Percentiles rank a stretch among this genome's conserved stretches.
phyloP scores from a whole-genome alignment of 192 early-diverging fungal species.

The Dispira simplex region DNA sequence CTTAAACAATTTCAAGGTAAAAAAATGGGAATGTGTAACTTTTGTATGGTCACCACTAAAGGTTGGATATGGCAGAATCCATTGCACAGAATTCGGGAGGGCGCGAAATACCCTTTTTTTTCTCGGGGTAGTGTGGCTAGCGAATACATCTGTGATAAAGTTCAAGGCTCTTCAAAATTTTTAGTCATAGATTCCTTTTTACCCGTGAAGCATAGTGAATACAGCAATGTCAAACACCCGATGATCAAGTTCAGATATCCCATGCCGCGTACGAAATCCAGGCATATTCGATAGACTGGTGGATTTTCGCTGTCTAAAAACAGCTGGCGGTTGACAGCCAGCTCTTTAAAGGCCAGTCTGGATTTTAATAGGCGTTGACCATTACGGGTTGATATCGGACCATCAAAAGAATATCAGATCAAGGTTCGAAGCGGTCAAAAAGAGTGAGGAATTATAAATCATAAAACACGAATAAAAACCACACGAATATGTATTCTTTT shows the following conservation, averaged over 20 bases:
- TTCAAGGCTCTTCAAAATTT: not conserved
- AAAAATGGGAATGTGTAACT: not conserved
- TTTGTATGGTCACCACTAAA: too few species aligned
- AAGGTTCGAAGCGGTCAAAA: not conserved
- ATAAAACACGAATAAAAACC: not conserved
- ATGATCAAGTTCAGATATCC: not conserved
- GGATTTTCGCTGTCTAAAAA: not conserved
- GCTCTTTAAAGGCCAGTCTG: constrained; percentile 2
- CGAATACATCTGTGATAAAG: not conserved
- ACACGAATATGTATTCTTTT: not conserved
- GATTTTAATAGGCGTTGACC: not conserved
- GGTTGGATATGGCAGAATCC: too few species aligned
- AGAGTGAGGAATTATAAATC: not conserved
- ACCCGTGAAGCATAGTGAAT: not conserved
- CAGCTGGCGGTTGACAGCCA: not conserved
- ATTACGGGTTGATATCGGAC: not conserved
- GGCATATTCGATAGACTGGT: not conserved
- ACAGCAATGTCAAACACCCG: not conserved
- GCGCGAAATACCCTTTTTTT: too few species aligned
- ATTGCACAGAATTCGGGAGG: too few species aligned
- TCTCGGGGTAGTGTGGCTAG: not conserved
- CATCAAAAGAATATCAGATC: not conserved
- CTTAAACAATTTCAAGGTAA: not conserved
- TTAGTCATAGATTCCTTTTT: not conserved
- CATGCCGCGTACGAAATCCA: not conserved